Evolutionary conservation across 1,284 basidiomycete genomes (phyloP).

Genomic region (Sutorius eximius): DNA sequence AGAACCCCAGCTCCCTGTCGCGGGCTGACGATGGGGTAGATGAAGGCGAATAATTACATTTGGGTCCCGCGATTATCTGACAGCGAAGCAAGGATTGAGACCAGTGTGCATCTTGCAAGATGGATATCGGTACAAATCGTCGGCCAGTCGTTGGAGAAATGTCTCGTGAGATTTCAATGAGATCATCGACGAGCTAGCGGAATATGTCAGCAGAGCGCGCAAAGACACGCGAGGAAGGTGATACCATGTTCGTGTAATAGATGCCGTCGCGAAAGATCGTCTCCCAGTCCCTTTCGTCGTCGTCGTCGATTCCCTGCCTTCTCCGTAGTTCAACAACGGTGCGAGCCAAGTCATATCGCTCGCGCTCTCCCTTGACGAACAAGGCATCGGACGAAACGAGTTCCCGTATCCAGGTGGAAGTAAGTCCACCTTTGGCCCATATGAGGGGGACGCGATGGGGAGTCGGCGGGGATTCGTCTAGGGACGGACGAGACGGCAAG

Average conservation of each 20-base stretch:
- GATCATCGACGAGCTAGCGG: constrained; percentile 69
- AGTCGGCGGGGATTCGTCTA: constrained; percentile 13
- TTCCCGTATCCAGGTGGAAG: constrained; percentile 70
- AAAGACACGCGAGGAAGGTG: not conserved
- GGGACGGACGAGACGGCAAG: constrained; percentile 24
- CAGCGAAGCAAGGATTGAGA: constrained; percentile 62
- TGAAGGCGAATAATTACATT: constrained; percentile 29
- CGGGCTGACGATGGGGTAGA: constrained; percentile 41
- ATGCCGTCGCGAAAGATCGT: constrained; percentile 78
- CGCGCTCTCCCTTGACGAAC: constrained; percentile 78
- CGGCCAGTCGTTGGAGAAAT: constrained; percentile 67
- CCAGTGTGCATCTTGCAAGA: constrained; percentile 81
- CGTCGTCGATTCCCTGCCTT: constrained; percentile 45
- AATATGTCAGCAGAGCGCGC: constrained; percentile 9
- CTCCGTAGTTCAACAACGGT: constrained; percentile 75
- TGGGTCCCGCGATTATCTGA: constrained; percentile 49
- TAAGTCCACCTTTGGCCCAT: constrained; percentile 72
- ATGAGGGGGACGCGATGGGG: constrained; percentile 45
- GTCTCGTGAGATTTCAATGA: constrained; percentile 71
- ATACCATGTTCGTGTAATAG: constrained; percentile 87
- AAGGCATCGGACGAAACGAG: constrained; percentile 78
- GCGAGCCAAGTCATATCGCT: constrained; percentile 78
- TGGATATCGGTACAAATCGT: constrained; percentile 66
- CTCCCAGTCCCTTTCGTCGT: constrained; percentile 68
- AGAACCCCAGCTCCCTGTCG: constrained; percentile 63